A percentile compares a stretch with the other conserved stretches of the same genome.
phyloP scores from a whole-genome alignment of 2,329 filamentous ascomycete species.

The Arthrobotrys entomopaga region DNA sequence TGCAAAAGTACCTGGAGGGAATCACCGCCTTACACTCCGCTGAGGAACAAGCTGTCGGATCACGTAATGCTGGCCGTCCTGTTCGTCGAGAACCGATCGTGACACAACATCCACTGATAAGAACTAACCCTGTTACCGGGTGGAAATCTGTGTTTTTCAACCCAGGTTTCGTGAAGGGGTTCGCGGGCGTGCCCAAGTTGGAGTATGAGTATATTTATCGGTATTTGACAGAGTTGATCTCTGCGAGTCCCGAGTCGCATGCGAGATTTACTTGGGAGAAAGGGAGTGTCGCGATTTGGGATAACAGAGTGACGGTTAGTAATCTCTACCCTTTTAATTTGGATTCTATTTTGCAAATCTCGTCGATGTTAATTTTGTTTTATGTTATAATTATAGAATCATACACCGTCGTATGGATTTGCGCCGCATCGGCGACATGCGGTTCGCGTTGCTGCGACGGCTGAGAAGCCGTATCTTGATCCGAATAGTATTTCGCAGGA shows the following conservation, averaged over 20 bases:
- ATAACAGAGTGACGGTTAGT: slow-evolving; percentile 70
- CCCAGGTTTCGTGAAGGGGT: slow-evolving; percentile 69
- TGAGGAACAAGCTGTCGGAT: slow-evolving; percentile 67
- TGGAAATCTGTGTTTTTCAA: slow-evolving; percentile 72
- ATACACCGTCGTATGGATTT: slow-evolving; percentile 69
- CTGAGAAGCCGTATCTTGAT: slow-evolving; percentile 60
- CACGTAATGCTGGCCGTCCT: slow-evolving; percentile 66
- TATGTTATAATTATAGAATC: slow-evolving; percentile 62
- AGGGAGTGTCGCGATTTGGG: slow-evolving; percentile 75
- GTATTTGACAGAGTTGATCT: slow-evolving; percentile 68
- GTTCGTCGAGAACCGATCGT: slow-evolving; percentile 68
- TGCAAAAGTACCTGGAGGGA: slow-evolving; percentile 70
- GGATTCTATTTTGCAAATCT: neutral
- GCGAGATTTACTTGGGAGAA: slow-evolving; percentile 73
- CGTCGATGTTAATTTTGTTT: neutral
- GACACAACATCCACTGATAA: slow-evolving; percentile 69
- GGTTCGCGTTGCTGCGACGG: slow-evolving; percentile 61
- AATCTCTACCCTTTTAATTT: neutral
- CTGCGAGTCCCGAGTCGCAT: slow-evolving; percentile 74
- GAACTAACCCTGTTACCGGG: slow-evolving; percentile 71
- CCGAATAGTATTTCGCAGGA: slow-evolving; percentile 66
- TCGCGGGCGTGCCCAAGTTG: slow-evolving; percentile 69
- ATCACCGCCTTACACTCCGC: slow-evolving; percentile 69
- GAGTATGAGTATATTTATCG: slow-evolving; percentile 68
- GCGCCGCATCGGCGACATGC: slow-evolving; percentile 69